A percentile compares a stretch with the other conserved stretches of the same genome.
phyloP scores from a whole-genome alignment of 805 yeast species.

The Kregervanrija fluxuum region DNA sequence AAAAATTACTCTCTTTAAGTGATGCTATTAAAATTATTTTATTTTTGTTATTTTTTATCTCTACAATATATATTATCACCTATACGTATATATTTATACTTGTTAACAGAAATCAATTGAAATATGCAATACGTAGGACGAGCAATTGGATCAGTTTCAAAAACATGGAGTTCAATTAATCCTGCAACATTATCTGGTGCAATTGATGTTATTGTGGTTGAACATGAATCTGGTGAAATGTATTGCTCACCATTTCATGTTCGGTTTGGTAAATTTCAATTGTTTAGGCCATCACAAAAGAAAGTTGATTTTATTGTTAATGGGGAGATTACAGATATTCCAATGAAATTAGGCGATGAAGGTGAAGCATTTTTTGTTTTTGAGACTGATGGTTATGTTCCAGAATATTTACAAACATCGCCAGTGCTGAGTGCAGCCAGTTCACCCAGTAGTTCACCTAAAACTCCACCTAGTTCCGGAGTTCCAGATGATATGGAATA shows the following conservation, averaged over 20 bases:
- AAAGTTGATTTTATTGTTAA: constrained; percentile 86
- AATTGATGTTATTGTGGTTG: constrained; percentile 91
- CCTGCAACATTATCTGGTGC: constrained; percentile 97
- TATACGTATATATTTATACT: too few species aligned
- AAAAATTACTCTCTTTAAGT: too few species aligned
- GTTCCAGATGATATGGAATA: constrained; percentile 43
- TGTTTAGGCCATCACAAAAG: constrained; percentile 90
- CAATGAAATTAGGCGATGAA: constrained; percentile 95
- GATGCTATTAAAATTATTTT: too few species aligned
- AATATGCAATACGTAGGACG: constrained; percentile 93
- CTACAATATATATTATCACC: too few species aligned
- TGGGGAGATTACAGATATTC: constrained; percentile 71
- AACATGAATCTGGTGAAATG: constrained; percentile 64
- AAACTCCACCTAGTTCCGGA: constrained; percentile 10
- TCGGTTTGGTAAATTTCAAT: constrained; percentile 89
- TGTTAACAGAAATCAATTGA: background rate
- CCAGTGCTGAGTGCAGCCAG: constrained; percentile 68
- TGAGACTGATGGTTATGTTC: constrained; percentile 71
- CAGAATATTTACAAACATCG: constrained; percentile 73
- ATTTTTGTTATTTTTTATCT: too few species aligned
- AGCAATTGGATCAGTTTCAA: constrained; percentile 90
- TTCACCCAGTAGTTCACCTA: constrained; percentile 45
- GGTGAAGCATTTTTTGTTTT: constrained; percentile 98
- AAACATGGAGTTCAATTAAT: constrained; percentile 94
- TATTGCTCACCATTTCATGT: constrained; percentile 96